Evolutionary conservation across 2,329 filamentous ascomycete species (phyloP), one percentile per base, ranked within the genome.

Genomic region (Aspergillus hiratsukae): DNA sequence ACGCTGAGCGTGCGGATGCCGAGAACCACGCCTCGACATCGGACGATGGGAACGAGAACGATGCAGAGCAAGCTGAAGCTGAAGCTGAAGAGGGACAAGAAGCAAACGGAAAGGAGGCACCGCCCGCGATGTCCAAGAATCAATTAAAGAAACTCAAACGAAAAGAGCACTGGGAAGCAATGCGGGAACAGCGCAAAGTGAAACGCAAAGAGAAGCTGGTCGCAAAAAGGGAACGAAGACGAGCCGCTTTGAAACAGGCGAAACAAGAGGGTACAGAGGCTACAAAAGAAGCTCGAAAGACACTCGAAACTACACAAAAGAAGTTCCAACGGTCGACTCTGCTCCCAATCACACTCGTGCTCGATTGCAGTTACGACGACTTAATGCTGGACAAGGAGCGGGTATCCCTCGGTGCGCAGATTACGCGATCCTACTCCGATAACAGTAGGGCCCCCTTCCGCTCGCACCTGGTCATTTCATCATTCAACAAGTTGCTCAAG

Each of bases 361-460:
- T 99, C 60, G 94, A 99, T 76, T 97, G 93, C 75, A 86, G 89
- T 63, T 99, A 95, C 71, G 92, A 99, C 72, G 80, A 89, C 45
- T 83, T 92, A 68, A 99, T 99, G 94, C 81, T 81, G 51, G 89
- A 93, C 40, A 88, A 89, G 64, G 94, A 99, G 75, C 80, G 89
- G 29, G 86, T 92, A 54, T 96, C 91, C 4, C 81, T 99, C 11
- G 84, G 85, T 1, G 84, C 86, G 56, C 94, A 99, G 73, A 81
- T 99, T 59, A 96, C 91, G 8, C 81, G 94, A 55, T 88, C 84
- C 56, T 99, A 99, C 75, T 91, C 91, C 21, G 91, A 96, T 67
- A 97, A 97, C 74, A 84, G 83, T 57, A 84, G 82, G 55, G 81
- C 87, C 0, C 75, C 71, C 7, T 92, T 84, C 69, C 83, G 87